Conservation (phyloP, 805 yeast genomes). For the Zygosaccharomyces pseudorouxii region DNA sequence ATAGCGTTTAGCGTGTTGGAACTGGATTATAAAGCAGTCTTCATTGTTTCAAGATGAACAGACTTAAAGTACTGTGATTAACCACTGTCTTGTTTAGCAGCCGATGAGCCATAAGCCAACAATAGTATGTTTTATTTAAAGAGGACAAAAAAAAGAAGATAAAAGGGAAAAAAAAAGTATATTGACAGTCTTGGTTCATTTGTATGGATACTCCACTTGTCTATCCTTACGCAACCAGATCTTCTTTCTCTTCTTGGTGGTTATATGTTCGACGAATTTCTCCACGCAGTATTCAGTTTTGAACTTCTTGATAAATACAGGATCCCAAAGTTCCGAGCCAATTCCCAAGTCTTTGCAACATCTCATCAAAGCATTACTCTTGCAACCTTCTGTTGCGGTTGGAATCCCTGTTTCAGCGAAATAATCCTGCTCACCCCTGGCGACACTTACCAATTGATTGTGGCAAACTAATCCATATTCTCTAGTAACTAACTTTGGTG, state of each 20-base stretch:
- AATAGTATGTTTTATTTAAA: neutral
- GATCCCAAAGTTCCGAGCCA: conserved; percentile 98
- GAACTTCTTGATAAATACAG: conserved; percentile 70
- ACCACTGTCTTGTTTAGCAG: neutral
- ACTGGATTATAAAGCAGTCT: neutral
- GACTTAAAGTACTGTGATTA: neutral
- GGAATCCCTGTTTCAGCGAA: conserved; percentile 83
- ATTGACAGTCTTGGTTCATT: conserved; percentile 24
- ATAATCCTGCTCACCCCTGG: conserved; percentile 94
- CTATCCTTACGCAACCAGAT: conserved; percentile 89
- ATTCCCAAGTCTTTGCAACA: conserved; percentile 97
- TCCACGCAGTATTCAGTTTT: conserved; percentile 69
- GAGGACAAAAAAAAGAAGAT: neutral
- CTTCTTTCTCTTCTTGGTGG: conserved; percentile 80
- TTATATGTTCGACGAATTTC: conserved; percentile 77
- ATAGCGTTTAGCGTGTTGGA: no score
- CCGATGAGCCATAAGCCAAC: neutral
- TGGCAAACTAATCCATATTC: conserved; percentile 86
- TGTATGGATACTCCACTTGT: conserved; percentile 81
- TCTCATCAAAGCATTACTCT: conserved; percentile 93
- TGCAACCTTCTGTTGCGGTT: conserved; percentile 96
- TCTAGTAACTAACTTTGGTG: conserved; percentile 71
- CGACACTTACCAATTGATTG: conserved; percentile 84
- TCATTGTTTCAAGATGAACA: neutral
- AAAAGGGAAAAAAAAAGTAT: neutral